Evolutionary conservation across 495 filamentous ascomycete genomes (phyloP), one percentile per base, ranked within the genome.

Genomic region (Penicillium canescens): DNA sequence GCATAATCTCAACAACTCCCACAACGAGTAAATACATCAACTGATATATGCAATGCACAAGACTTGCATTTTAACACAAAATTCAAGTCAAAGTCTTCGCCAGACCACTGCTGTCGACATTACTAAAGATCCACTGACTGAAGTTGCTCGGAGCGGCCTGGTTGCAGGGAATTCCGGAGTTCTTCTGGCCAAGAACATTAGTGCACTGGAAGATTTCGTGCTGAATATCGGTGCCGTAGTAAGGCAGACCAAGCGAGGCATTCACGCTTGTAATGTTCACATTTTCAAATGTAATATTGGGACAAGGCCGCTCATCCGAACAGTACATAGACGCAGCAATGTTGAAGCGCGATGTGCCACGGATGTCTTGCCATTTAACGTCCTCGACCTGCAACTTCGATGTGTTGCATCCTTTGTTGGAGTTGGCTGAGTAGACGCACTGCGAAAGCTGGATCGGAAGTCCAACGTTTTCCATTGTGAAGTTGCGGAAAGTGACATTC

Each of bases 371-470:
- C 78, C 78, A 85, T 33, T 63, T 71, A 38, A 85, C 69, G 56
- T 81, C 71, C 21, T 64, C 58, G 55, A 80, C 76, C 45, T 74
- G 64, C 28, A 82, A 57, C 38, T 69, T 75, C 16, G 71, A 78
- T 23, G 61, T 65, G 56, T 84, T 79, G 69, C 81, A 82, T 31
- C 52, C 52, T 38, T 63, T 69, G 46, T 56, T 39, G 40, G 67
- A 69, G 20, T 60, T 49, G 35, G 52, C 61, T 4, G 72, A 75
- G 68, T 83, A 85, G 53, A 82, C 82, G 57, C 82, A 85, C n/a
- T 74, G 66, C 8, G 78, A 79, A 24, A 85, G 71, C 60, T 83
- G 81, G 49, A 83, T 81, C 13, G 81, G 81, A n/a, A 69, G 79
- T 71, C 77, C 74, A 57, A 77, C 77, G 33, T 80, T 71, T 18